Percentiles rank a stretch among this genome's conserved stretches.
Conservation (phyloP, 176 grass and related monocot species). For the Cenchrus fungigraminus region DNA sequence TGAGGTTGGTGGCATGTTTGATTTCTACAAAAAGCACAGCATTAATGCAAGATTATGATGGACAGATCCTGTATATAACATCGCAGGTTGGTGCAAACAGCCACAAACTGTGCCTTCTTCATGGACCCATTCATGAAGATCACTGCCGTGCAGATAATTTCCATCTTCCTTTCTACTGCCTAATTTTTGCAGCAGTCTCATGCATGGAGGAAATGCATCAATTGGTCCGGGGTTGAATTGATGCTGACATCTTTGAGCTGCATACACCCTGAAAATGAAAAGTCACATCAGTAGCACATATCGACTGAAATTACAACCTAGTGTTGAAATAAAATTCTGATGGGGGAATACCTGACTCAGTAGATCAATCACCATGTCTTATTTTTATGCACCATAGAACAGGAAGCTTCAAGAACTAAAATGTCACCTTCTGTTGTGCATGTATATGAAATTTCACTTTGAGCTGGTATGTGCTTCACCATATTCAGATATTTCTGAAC, state of each 20-base stretch:
- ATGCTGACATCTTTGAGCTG: not conserved
- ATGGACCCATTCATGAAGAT: not conserved
- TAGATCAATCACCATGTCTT: not conserved
- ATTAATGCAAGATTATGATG: slow-evolving; percentile 51
- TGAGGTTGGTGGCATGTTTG: slow-evolving; percentile 48
- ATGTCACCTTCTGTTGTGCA: slow-evolving; percentile 8
- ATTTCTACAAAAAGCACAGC: slow-evolving; percentile 55
- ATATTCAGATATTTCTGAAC: not conserved
- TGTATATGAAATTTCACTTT: slow-evolving; percentile 21
- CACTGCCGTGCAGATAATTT: not conserved
- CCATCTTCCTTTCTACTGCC: not conserved
- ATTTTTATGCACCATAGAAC: slow-evolving; percentile 23
- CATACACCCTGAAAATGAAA: not conserved
- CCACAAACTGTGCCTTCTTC: not conserved
- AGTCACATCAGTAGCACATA: not conserved
- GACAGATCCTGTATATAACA: slow-evolving; percentile 35
- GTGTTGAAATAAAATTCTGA: not conserved
- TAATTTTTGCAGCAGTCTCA: not conserved
- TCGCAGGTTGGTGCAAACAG: slow-evolving; percentile 32
- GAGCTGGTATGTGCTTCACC: not conserved
- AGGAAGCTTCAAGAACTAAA: slow-evolving; percentile 30
- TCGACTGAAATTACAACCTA: not conserved
- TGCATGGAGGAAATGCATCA: not conserved
- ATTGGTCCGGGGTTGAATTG: not conserved
- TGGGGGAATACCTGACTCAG: not conserved